These are phyloP conservation scores for Ambrosia hybrid DNA, from an alignment of 140 eudicot genomes.

Conservation along the genomic window DNA sequence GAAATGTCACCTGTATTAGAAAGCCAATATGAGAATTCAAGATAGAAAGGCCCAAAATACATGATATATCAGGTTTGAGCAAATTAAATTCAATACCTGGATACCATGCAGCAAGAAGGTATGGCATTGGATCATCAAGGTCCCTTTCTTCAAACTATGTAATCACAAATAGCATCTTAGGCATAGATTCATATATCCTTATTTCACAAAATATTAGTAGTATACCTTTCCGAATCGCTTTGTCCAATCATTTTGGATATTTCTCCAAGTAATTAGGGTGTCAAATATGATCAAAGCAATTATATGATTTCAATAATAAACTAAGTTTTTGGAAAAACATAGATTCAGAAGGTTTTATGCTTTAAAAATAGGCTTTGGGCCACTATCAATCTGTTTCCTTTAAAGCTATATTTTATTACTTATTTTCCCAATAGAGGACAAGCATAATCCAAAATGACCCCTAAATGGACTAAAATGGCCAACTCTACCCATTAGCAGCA, in stretches of 20 bases:
- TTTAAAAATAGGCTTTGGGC: too few species aligned
- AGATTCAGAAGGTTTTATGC: too few species aligned
- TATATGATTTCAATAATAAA: too few species aligned
- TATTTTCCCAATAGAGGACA: too few species aligned
- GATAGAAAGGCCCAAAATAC: slow-evolving; percentile 10
- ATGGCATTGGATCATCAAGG: slow-evolving; percentile 11
- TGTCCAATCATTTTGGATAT: background rate
- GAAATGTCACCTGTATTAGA: too few species aligned
- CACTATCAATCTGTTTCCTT: too few species aligned
- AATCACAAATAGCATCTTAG: slow-evolving; percentile 15
- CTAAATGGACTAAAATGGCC: too few species aligned
- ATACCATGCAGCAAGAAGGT: slow-evolving; percentile 61
- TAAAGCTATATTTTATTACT: too few species aligned
- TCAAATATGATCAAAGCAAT: too few species aligned
- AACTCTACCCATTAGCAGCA: too few species aligned
- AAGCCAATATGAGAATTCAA: background rate
- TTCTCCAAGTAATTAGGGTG: background rate
- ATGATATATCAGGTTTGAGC: background rate
- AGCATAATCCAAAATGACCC: too few species aligned
- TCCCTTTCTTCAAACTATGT: background rate
- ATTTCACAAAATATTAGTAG: background rate
- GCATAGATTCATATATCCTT: slow-evolving; percentile 7
- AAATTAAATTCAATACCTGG: slow-evolving; percentile 44
- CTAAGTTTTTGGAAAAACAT: background rate
- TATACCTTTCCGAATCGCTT: background rate